These are phyloP conservation scores for Penicillium silybi DNA, from an alignment of 495 filamentous ascomycete species.

Conservation along the genomic window DNA sequence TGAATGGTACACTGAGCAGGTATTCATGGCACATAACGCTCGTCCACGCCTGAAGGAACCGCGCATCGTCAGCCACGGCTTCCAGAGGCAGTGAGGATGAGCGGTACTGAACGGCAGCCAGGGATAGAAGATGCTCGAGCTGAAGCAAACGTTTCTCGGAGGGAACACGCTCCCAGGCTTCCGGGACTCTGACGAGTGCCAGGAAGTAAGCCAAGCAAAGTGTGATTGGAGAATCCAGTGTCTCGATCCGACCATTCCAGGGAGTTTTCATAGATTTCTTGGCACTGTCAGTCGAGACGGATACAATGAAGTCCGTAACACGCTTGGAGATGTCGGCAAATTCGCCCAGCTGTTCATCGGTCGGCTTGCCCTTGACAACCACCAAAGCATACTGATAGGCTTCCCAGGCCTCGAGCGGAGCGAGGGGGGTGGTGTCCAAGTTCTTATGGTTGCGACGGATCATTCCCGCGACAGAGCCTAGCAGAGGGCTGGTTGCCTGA, in stretches of 20 bases:
- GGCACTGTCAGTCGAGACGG: slow-evolving; percentile 27
- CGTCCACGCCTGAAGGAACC: slow-evolving; percentile 42
- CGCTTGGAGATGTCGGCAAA: slow-evolving; percentile 27
- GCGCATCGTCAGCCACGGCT: slow-evolving; percentile 23
- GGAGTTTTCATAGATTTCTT: slow-evolving; percentile 27
- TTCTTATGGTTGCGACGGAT: slow-evolving; percentile 34
- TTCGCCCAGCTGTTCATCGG: slow-evolving; percentile 15
- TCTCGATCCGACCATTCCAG: slow-evolving; percentile 39
- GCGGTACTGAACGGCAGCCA: slow-evolving; percentile 35
- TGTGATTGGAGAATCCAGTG: slow-evolving; percentile 25
- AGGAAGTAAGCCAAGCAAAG: slow-evolving; percentile 38
- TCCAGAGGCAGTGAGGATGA: slow-evolving; percentile 28
- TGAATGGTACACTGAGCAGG: slow-evolving; percentile 32
- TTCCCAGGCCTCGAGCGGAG: slow-evolving; percentile 37
- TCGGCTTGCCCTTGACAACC: slow-evolving; percentile 21
- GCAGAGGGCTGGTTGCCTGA: slow-evolving; percentile 14
- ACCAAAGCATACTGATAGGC: slow-evolving; percentile 37
- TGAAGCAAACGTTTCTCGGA: slow-evolving; percentile 28
- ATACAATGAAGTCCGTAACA: slow-evolving; percentile 26
- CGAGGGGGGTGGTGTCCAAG: slow-evolving; percentile 20
- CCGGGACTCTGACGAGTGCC: slow-evolving; percentile 29
- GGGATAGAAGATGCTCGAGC: slow-evolving; percentile 32
- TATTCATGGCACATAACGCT: slow-evolving; percentile 44
- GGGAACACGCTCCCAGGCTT: slow-evolving; percentile 28
- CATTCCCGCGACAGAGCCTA: slow-evolving; percentile 26